A percentile compares a stretch with the other conserved stretches of the same genome.
Evolutionary conservation across 495 filamentous ascomycete genomes (phyloP).

Genomic region (Penicillium odoratum): DNA sequence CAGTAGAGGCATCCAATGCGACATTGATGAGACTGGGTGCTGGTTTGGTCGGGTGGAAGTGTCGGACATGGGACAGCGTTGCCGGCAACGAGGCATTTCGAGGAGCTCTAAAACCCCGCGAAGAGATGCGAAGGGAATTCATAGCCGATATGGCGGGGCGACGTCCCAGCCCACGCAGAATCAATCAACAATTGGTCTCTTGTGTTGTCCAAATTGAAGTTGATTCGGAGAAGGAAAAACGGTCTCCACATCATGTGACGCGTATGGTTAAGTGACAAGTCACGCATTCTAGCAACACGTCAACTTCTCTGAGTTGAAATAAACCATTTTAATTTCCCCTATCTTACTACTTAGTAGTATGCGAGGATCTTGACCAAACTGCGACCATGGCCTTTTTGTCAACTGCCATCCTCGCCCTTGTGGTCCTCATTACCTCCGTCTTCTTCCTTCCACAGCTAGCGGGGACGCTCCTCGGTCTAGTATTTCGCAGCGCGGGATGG

Average conservation of each 20-base stretch:
- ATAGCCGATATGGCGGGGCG: conserved; percentile 6
- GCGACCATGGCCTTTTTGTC: conserved; percentile 40
- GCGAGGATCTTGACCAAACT: conserved; percentile 16
- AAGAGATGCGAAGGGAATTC: conserved; percentile 18
- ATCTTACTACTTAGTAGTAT: conserved; percentile 19
- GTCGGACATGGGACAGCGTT: conserved; percentile 31
- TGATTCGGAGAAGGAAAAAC: conserved; percentile 16
- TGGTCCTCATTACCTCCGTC: conserved; percentile 37
- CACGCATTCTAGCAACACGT: conserved; percentile 27
- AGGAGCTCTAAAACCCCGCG: conserved; percentile 12
- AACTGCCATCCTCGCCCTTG: conserved; percentile 33
- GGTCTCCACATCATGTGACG: conserved; percentile 26
- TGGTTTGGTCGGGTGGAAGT: conserved; percentile 48
- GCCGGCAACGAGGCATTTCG: conserved; percentile 5
- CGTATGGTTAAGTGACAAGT: conserved; percentile 16
- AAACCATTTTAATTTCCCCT: conserved; percentile 10
- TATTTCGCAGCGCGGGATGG: conserved; percentile 58
- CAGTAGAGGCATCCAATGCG: conserved; percentile 51
- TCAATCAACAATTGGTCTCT: not conserved
- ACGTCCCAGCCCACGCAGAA: not conserved
- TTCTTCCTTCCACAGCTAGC: conserved; percentile 41
- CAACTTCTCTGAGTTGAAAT: conserved; percentile 19
- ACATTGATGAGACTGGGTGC: conserved; percentile 42
- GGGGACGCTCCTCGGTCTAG: conserved; percentile 34
- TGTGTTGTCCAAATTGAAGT: not conserved